A percentile compares a stretch with the other conserved stretches of the same genome.
Evolutionary conservation across 1,139 yeast genomes (phyloP).

Genomic region (Suhomyces atakaporum): DNA sequence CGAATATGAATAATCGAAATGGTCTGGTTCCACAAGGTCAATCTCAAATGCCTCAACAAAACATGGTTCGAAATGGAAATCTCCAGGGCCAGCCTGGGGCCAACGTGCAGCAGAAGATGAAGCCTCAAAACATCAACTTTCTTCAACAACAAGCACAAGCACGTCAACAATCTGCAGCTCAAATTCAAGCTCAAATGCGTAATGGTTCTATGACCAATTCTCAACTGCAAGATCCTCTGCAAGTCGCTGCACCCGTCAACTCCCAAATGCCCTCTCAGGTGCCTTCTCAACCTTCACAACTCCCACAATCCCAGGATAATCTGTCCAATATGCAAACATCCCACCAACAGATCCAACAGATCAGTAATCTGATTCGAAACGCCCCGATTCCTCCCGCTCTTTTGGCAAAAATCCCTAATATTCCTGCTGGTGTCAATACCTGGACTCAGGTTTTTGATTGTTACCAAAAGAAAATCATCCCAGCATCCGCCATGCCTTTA

Average conservation of each 20-base stretch:
- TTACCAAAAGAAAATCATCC: slow-evolving; percentile 58
- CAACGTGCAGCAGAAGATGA: slow-evolving; percentile 22
- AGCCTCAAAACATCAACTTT: slow-evolving; percentile 27
- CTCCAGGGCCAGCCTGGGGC: slow-evolving; percentile 7
- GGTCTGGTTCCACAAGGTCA: too few species aligned
- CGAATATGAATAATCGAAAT: slow-evolving; percentile 25
- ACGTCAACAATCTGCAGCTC: slow-evolving; percentile 46
- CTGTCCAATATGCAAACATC: slow-evolving; percentile 13
- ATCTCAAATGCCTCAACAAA: slow-evolving; percentile 15
- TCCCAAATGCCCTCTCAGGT: too few species aligned
- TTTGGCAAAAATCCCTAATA: slow-evolving; percentile 68
- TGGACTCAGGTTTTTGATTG: slow-evolving; percentile 83
- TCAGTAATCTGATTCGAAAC: slow-evolving; percentile 43
- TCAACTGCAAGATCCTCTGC: slow-evolving; percentile 8
- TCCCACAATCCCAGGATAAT: too few species aligned
- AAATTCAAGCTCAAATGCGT: slow-evolving; percentile 35
- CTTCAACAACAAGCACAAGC: slow-evolving; percentile 55
- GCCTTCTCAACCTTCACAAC: slow-evolving; percentile 2
- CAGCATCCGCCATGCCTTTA: slow-evolving; percentile 53
- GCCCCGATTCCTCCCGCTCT: slow-evolving; percentile 77
- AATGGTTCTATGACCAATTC: slow-evolving; percentile 7
- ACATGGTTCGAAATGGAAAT: too few species aligned
- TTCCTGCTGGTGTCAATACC: slow-evolving; percentile 80
- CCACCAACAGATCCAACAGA: slow-evolving; percentile 38
- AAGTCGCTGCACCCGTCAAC: too few species aligned